phyloP scores from a whole-genome alignment of 2,329 filamentous ascomycete genomes.

The Hypomyces rosellus region DNA sequence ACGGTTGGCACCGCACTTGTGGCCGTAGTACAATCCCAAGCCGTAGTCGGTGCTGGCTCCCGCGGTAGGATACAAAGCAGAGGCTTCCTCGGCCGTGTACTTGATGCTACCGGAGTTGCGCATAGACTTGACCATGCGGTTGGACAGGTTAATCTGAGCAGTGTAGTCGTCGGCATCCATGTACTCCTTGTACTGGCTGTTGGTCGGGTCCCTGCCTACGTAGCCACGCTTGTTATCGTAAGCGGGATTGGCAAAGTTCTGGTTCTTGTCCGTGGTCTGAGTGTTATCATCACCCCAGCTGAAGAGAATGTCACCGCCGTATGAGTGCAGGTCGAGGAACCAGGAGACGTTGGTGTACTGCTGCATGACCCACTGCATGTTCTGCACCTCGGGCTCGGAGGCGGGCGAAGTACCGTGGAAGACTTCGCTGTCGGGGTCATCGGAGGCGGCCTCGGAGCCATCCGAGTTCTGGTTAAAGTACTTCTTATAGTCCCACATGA shows the following conservation, averaged over 20 bases:
- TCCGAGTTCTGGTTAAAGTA: slow-evolving; percentile 31
- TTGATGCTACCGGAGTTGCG: slow-evolving; percentile 28
- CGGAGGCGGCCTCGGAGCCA: slow-evolving; percentile 27
- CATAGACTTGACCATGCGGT: slow-evolving; percentile 34
- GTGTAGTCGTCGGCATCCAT: slow-evolving; percentile 31
- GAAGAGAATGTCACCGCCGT: slow-evolving; percentile 45
- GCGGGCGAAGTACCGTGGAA: slow-evolving; percentile 46
- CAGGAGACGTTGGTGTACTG: slow-evolving; percentile 44
- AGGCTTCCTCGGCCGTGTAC: slow-evolving; percentile 34
- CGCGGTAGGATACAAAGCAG: slow-evolving; percentile 39
- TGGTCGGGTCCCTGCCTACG: slow-evolving; percentile 28
- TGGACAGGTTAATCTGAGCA: slow-evolving; percentile 26
- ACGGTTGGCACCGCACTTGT: slow-evolving; percentile 27
- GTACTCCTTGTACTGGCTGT: slow-evolving; percentile 39
- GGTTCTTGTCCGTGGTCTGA: slow-evolving; percentile 37
- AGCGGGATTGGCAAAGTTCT: slow-evolving; percentile 47
- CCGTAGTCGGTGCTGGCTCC: slow-evolving; percentile 43
- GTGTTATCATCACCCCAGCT: slow-evolving; percentile 51
- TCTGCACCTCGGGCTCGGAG: slow-evolving; percentile 52
- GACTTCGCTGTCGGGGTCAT: slow-evolving; percentile 36
- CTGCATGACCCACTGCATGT: slow-evolving; percentile 46
- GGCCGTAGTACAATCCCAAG: slow-evolving; percentile 36
- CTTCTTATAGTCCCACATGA: slow-evolving; percentile 47
- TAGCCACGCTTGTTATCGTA: slow-evolving; percentile 48
- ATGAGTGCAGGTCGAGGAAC: slow-evolving; percentile 55